phyloP scores from a whole-genome alignment of 73 alveolate species.

The Chromera velia region DNA sequence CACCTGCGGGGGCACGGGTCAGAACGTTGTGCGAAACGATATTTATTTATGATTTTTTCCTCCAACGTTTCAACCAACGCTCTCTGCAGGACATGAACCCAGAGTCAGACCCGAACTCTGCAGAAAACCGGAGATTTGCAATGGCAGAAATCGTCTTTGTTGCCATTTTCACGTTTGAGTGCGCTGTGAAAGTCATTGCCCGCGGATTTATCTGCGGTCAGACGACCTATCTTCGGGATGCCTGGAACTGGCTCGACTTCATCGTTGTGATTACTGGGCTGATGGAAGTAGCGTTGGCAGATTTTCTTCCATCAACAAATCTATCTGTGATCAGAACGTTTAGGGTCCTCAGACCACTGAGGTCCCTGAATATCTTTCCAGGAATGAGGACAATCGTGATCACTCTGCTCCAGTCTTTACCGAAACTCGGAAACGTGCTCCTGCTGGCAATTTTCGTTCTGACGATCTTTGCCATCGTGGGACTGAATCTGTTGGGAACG shows the following conservation, averaged over 20 bases:
- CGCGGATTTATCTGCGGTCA: slow-evolving; percentile 63
- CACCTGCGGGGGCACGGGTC: too few species aligned
- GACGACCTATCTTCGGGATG: slow-evolving; percentile 60
- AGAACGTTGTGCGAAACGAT: too few species aligned
- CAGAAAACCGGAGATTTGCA: too few species aligned
- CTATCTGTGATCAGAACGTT: background rate
- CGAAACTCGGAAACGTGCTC: slow-evolving; percentile 65
- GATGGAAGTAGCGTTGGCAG: slow-evolving; percentile 36
- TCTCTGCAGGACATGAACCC: background rate
- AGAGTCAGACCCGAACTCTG: too few species aligned
- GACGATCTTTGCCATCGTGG: slow-evolving; percentile 80
- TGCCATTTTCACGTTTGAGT: slow-evolving; percentile 49
- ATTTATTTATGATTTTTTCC: too few species aligned
- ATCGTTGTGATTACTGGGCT: slow-evolving; percentile 43
- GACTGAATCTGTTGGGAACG: slow-evolving; percentile 59
- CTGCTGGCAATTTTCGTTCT: slow-evolving; percentile 72
- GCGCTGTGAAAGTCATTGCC: slow-evolving; percentile 60
- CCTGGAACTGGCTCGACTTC: slow-evolving; percentile 53
- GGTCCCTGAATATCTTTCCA: slow-evolving; percentile 40
- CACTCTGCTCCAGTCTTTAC: slow-evolving; percentile 43
- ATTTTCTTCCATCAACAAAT: background rate
- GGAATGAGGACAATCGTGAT: slow-evolving; percentile 45
- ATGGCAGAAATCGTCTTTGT: slow-evolving; percentile 39
- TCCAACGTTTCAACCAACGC: too few species aligned
- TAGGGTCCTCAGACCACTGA: slow-evolving; percentile 43